Base-by-base conservation (phyloP, 2,329 filamentous ascomycete species). In the Chrysoporthe puriensis region DNA sequence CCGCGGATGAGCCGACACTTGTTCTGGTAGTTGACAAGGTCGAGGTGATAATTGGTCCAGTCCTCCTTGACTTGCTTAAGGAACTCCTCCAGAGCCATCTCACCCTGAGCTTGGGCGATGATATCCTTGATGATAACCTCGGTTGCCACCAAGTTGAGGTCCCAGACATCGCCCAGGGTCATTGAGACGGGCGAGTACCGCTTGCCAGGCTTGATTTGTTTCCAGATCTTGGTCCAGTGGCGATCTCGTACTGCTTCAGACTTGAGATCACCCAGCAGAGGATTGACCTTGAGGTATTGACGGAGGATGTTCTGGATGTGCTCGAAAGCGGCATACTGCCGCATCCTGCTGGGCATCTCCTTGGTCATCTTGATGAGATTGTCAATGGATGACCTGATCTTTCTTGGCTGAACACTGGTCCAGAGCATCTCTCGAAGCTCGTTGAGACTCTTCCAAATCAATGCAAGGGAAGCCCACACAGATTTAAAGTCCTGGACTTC, bases 401-500 rank as follows among this genome's bases (percentile, higher is more conserved):
- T 99, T 71, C 96, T 88, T 9, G 96, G 95, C 76, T 98, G 94
- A 1, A 99, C 92, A 75, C 93, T 97, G 66, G 91, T 96, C 96
- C 96, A 99, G 1, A 97, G 86, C 63, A 89, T 91, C 74, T 99
- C 96, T 42, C 93, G 89, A 18, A 97, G 91, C 74, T 98, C 95
- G 74, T 97, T 96, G 69, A 99, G 83, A 76, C 92, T 97, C 77
- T 93, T 92, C 96, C 96, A 99, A 70, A 99, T 97, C 6, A 94
- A 97, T 34, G 93, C 95, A 62, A 99, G 83, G 61, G 92, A 95
- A 43, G 95, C 92, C 96, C 96, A 99, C 11, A 99, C 96, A 26
- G 95, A 97, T 80, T 97, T 97, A 82, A 99, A 99, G 79, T 99
- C 96, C 70, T 97, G 93, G 2, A 99, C 94, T 80, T 99, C 96